phyloP scores from a whole-genome alignment of 495 filamentous ascomycete species.

The Aspergillus baeticus region DNA sequence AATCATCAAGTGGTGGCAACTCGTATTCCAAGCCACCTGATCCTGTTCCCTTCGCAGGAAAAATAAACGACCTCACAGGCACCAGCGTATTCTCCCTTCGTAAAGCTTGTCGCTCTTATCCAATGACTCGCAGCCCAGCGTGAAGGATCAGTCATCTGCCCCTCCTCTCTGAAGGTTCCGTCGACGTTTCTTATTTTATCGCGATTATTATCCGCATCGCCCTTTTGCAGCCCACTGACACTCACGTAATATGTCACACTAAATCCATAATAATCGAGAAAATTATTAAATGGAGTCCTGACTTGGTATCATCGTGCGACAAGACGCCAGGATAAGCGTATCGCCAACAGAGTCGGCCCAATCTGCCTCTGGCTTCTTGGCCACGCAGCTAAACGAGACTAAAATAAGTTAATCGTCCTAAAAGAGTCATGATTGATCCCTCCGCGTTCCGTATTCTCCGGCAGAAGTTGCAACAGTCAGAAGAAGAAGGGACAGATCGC shows the following conservation, averaged over 20 bases:
- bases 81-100: not conserved
- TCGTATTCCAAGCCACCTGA: constrained; percentile 23
- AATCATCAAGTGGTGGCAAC: constrained; percentile 17
- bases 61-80: constrained; percentile 11
- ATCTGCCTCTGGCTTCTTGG: constrained; percentile 23
- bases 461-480: not conserved
- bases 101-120: not conserved
- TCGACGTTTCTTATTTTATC: too few relatives aligned
- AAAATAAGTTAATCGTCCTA: not conserved
- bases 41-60: constrained; percentile 6
- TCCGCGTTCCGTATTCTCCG: not conserved
- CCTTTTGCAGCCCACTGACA: too few relatives aligned
- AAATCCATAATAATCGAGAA: not conserved
- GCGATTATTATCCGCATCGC: too few relatives aligned
- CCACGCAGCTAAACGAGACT: constrained; percentile 6
- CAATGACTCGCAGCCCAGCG: not conserved
- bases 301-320: constrained; percentile 15
- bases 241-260: not conserved
- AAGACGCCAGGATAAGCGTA: constrained; percentile 35
- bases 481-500: constrained; percentile 4
- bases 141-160: constrained; percentile 1
- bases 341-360: constrained; percentile 38
- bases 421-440: not conserved
- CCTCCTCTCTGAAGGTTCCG: not conserved
- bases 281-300: not conserved